A percentile compares a stretch with the other conserved stretches of the same genome.
Conservation (phyloP, 1,284 basidiomycete species). For the Grifola frondosa region DNA sequence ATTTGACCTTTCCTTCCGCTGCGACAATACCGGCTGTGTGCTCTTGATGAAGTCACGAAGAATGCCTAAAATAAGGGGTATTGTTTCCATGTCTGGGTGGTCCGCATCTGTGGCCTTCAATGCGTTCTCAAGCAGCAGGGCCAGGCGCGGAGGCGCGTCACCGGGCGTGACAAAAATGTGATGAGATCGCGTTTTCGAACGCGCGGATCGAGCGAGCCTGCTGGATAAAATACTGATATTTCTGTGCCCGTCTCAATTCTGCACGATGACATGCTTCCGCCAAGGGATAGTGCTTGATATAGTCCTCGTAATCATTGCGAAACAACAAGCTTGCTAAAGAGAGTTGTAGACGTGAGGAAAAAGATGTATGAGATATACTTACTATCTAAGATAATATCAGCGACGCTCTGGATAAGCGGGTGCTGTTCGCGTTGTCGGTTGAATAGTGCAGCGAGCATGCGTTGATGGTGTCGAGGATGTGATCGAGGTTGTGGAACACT, state of each 20-base stretch:
- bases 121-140: slow-evolving; percentile 69
- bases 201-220: slow-evolving; percentile 60
- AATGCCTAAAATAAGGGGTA: slow-evolving; percentile 64
- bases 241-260: slow-evolving; percentile 63
- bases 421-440: slow-evolving; percentile 76
- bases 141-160: slow-evolving; percentile 80
- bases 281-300: slow-evolving; percentile 83
- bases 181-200: slow-evolving; percentile 76
- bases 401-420: slow-evolving; percentile 72
- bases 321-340: slow-evolving; percentile 44
- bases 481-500: slow-evolving; percentile 73
- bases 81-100: slow-evolving; percentile 66
- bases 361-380: slow-evolving; percentile 21
- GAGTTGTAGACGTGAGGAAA: slow-evolving; percentile 1
- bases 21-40: slow-evolving; percentile 83
- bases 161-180: slow-evolving; percentile 79
- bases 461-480: slow-evolving; percentile 65
- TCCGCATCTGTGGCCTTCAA: slow-evolving; percentile 60
- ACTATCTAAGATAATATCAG: slow-evolving; percentile 78
- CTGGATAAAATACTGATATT: slow-evolving; percentile 66
- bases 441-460: slow-evolving; percentile 66
- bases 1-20: slow-evolving; percentile 81
- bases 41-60: slow-evolving; percentile 70
- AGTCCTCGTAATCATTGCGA: slow-evolving; percentile 65
- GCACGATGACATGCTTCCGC: slow-evolving; percentile 75